Percentiles rank a stretch among this genome's conserved stretches.
Conservation (phyloP, 2,329 filamentous ascomycete genomes). For the Pyricularia sp. region DNA sequence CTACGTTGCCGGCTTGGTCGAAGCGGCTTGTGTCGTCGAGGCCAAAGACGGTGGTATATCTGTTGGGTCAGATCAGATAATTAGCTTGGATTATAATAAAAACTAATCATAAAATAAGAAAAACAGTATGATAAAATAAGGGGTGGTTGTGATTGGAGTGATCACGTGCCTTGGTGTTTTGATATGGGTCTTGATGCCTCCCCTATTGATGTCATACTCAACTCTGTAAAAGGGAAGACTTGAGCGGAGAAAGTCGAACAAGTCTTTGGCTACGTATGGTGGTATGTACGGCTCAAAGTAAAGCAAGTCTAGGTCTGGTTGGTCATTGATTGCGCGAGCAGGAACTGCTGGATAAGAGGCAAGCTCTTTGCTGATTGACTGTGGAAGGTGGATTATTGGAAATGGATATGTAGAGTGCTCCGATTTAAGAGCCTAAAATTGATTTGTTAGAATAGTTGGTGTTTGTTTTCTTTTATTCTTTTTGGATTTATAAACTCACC, state of each 20-base stretch:
- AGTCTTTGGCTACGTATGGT: conserved; percentile 34
- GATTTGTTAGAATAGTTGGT: background rate
- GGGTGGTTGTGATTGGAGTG: background rate
- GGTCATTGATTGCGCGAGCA: conserved; percentile 46
- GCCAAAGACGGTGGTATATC: conserved; percentile 43
- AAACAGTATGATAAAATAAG: too few species aligned
- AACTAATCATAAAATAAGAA: background rate
- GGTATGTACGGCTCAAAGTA: conserved; percentile 66
- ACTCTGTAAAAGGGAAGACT: conserved; percentile 66
- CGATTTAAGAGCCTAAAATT: conserved; percentile 14
- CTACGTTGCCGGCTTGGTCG: conserved; percentile 23
- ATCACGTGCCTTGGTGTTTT: conserved; percentile 30
- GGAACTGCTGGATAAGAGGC: conserved; percentile 35
- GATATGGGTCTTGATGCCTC: conserved; percentile 48
- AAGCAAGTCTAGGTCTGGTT: conserved; percentile 58
- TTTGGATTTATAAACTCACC: background rate
- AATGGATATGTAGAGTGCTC: conserved; percentile 36
- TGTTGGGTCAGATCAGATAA: conserved; percentile 4
- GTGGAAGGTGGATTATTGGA: conserved; percentile 31
- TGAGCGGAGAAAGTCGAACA: conserved; percentile 60
- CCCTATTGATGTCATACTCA: conserved; percentile 57
- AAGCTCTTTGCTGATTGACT: conserved; percentile 24
- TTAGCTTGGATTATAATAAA: background rate
- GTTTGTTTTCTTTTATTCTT: conserved; percentile 7
- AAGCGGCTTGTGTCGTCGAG: conserved; percentile 52